Evolutionary conservation across 176 grass and related monocot species (phyloP), one percentile per base, ranked within the genome.

Genomic region (Raddia guianensis): DNA sequence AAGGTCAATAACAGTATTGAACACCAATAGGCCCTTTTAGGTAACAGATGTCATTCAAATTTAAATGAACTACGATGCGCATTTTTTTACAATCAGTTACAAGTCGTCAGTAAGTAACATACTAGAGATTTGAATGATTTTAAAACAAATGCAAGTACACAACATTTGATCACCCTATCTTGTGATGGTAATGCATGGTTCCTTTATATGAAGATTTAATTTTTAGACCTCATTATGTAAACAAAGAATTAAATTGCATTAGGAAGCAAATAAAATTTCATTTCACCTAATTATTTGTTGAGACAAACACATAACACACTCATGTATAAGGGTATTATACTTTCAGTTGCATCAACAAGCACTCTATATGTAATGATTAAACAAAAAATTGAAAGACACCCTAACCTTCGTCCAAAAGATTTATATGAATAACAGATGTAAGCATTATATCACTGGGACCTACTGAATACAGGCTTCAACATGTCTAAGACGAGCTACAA

Each of bases 291-390:
- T 47, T 64, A 20, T 68, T 49, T 74, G 49, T 43, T 68, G 45
- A 10, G 18, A 60, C 34, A 52, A 79, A 72, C 75, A 79, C 49
- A 64, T 5, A 70, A 80, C 27, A 77, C n/a, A 50, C 11, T 53
- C 49, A 51, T 68, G 21, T 44, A 55, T 2, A 19, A 67, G 21
- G 20, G 27, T 6, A 57, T 12, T 71, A 72, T 73, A 7, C 18
- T 72, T 49, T 44, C 4, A 60, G 69, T 33, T 74, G 44, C 55
- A 51, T 14, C 51, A 76, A 51, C 53, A 82, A 78, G 27, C 49
- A 78, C 52, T 67, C 20, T 40, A 37, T 44, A 79, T 52, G 61
- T 59, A 16, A 70, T 54, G 9, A 76, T 70, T 60, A 63, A 67
- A 33, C 13, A 0, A 72, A 62, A 7, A n/a, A 68, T 55, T 37